Evolutionary conservation across 495 filamentous ascomycete species (phyloP).

Genomic region (Barbatosphaeria neglecta): DNA sequence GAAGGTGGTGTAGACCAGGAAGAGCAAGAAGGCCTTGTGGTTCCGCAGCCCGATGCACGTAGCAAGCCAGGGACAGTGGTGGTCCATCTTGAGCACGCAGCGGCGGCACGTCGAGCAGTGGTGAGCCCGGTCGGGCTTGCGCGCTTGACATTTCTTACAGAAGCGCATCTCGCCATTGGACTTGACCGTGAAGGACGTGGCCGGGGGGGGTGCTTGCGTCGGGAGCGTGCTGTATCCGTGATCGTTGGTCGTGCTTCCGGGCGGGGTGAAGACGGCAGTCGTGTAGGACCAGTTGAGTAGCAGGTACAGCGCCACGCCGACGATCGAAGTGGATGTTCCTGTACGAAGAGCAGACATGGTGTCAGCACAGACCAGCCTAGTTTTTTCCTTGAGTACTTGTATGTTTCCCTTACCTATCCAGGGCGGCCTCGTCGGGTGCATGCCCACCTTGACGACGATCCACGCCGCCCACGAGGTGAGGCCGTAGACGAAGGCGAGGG

Average conservation of each 20-base stretch:
- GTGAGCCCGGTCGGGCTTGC: slow-evolving; percentile 91
- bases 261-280: slow-evolving; percentile 80
- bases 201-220: slow-evolving; percentile 33
- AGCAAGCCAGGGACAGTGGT: slow-evolving; percentile 96
- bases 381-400: too few relatives aligned
- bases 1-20: slow-evolving; percentile 79
- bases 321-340: slow-evolving; percentile 34
- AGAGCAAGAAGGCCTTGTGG: slow-evolving; percentile 90
- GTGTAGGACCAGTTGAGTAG: slow-evolving; percentile 83
- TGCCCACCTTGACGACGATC: slow-evolving; percentile 68
- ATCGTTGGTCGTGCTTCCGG: slow-evolving; percentile 51
- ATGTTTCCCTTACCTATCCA: slow-evolving; percentile 58
- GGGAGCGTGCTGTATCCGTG: slow-evolving; percentile 41
- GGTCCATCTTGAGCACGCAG: slow-evolving; percentile 98
- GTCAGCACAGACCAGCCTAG: too few relatives aligned
- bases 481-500: slow-evolving; percentile 78
- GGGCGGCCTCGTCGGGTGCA: slow-evolving; percentile 38
- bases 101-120: slow-evolving; percentile 88
- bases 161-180: slow-evolving; percentile 73
- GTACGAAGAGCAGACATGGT: too few relatives aligned
- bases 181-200: slow-evolving; percentile 79
- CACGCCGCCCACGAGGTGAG: slow-evolving; percentile 84
- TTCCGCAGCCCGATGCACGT: slow-evolving; percentile 90
- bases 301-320: slow-evolving; percentile 62
- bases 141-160: slow-evolving; percentile 92